These are phyloP conservation scores for Cryptococcus maquisensis DNA, from an alignment of 1,284 basidiomycete genomes.

Conservation along the genomic window DNA sequence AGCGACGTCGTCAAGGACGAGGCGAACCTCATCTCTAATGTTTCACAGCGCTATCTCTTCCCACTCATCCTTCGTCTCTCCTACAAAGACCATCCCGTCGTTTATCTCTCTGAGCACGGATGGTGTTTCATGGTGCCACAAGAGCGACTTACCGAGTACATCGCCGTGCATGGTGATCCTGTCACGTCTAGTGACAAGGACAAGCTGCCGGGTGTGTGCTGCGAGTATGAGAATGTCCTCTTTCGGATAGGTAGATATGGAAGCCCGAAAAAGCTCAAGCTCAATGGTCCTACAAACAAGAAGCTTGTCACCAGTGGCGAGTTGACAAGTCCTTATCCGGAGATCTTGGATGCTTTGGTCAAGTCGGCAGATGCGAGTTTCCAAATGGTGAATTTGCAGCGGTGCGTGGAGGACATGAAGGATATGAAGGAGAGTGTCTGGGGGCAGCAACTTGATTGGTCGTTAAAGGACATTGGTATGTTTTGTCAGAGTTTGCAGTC, in stretches of 20 bases:
- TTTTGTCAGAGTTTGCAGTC: background rate
- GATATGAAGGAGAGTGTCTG: slow-evolving; percentile 50
- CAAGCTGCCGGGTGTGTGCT: slow-evolving; percentile 8
- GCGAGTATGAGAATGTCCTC: slow-evolving; percentile 25
- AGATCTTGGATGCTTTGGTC: slow-evolving; percentile 13
- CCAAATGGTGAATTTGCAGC: slow-evolving; percentile 10
- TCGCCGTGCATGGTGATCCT: slow-evolving; percentile 30
- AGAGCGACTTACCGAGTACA: slow-evolving; percentile 19
- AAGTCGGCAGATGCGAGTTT: slow-evolving; percentile 1
- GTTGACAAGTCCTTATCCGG: slow-evolving; percentile 25
- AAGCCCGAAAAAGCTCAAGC: slow-evolving; percentile 16
- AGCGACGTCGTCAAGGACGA: slow-evolving; percentile 10
- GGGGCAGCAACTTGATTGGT: slow-evolving; percentile 67
- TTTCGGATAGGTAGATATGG: slow-evolving; percentile 27
- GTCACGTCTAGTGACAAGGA: slow-evolving; percentile 28
- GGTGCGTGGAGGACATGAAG: slow-evolving; percentile 17
- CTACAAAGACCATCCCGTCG: slow-evolving; percentile 44
- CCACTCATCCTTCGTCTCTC: slow-evolving; percentile 45
- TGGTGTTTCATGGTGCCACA: slow-evolving; percentile 48
- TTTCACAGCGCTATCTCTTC: slow-evolving; percentile 27
- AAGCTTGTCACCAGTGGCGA: slow-evolving; percentile 20
- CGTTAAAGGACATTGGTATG: slow-evolving; percentile 3
- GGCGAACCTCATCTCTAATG: slow-evolving; percentile 11
- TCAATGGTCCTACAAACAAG: slow-evolving; percentile 17
- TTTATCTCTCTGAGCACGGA: slow-evolving; percentile 35